A percentile compares a stretch with the other conserved stretches of the same genome.
phyloP scores from a whole-genome alignment of 2,329 filamentous ascomycete species.

The Talaromyces sp. region DNA sequence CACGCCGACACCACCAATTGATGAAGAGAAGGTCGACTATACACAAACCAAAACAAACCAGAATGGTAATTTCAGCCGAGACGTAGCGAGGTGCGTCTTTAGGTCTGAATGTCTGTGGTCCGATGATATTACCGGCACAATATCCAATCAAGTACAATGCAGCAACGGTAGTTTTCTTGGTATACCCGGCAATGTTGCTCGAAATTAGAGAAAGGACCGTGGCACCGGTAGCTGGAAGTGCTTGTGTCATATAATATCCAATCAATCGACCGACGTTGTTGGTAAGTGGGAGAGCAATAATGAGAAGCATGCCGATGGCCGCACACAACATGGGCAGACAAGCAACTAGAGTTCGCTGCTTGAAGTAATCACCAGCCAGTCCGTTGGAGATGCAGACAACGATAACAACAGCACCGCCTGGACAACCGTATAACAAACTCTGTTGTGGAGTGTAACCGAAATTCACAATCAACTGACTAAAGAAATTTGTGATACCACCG shows the following conservation, averaged over 20 bases:
- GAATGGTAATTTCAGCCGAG: background rate
- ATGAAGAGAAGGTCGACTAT: background rate
- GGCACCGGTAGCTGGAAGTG: background rate
- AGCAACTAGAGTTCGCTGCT: background rate
- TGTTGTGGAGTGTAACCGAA: background rate
- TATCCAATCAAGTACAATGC: background rate
- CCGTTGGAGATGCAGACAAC: background rate
- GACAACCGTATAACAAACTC: background rate
- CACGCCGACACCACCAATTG: background rate
- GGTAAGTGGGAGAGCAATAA: background rate
- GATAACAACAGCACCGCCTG: background rate
- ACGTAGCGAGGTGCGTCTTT: background rate
- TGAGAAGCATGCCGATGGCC: background rate
- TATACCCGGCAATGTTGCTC: background rate
- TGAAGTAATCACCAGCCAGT: background rate
- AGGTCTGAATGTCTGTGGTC: background rate
- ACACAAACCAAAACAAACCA: background rate
- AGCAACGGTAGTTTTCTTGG: background rate
- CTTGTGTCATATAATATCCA: background rate
- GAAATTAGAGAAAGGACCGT: background rate
- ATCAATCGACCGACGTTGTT: background rate
- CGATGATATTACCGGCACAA: background rate
- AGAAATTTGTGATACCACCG: slow-evolving; percentile 25
- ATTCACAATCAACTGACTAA: slow-evolving; percentile 1
- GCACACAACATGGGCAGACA: slow-evolving; percentile 2